Percentiles rank a stretch among this genome's conserved stretches.
These are phyloP conservation scores for Beta corolliflora DNA, from an alignment of 179 eudicot species.

Conservation along the genomic window DNA sequence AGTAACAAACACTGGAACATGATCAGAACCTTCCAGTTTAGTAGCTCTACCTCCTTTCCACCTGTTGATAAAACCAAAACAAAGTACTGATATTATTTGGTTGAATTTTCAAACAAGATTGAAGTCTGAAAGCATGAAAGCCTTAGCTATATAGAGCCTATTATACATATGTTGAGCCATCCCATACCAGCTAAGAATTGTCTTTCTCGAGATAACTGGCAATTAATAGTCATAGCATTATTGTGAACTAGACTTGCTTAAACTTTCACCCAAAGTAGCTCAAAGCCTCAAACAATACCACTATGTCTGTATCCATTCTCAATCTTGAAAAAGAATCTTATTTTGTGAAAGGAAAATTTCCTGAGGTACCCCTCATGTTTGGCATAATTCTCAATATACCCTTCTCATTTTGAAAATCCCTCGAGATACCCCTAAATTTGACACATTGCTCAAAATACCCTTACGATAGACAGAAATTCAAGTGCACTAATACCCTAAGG, in stretches of 20 bases:
- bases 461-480: too few relatives aligned
- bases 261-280: too few relatives aligned
- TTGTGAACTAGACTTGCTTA: not conserved
- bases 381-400: too few relatives aligned
- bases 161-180: not conserved
- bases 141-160: not conserved
- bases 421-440: too few relatives aligned
- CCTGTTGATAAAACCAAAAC: constrained; percentile 39
- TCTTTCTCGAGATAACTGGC: not conserved
- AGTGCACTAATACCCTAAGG: too few relatives aligned
- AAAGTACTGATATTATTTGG: not conserved
- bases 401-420: too few relatives aligned
- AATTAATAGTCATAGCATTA: not conserved
- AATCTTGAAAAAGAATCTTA: not conserved
- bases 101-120: not conserved
- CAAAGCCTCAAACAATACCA: too few relatives aligned
- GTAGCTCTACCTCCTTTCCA: constrained; percentile 81
- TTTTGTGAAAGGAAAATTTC: not conserved
- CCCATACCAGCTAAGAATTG: not conserved
- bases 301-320: not conserved
- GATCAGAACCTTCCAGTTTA: constrained; percentile 96
- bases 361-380: too few relatives aligned
- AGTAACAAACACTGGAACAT: constrained; percentile 77
- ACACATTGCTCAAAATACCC: too few relatives aligned
- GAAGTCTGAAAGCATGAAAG: not conserved